Evolutionary conservation across 2,329 filamentous ascomycete genomes (phyloP), one percentile per base, ranked within the genome.

Genomic region (Ceratocystis colombiana): DNA sequence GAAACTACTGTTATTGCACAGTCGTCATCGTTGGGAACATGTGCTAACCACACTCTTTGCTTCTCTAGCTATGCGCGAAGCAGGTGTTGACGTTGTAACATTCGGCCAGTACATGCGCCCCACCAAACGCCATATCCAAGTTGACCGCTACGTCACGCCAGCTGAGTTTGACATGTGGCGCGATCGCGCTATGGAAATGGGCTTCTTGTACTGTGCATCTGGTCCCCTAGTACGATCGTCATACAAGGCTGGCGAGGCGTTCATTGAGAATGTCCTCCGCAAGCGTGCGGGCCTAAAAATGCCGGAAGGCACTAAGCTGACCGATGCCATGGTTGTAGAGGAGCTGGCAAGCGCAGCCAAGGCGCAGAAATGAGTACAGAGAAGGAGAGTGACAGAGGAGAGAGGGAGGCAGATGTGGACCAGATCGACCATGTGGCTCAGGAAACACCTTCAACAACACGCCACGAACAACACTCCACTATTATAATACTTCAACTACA

Each of bases 51-150:
- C 22, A 12, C 28, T 28, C 33, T 37, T 30, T 25, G 41, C 61
- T 33, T 64, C 37, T 33, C 25, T n/a, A 84, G 89, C 95, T 74
- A 82, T 99, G 12, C 84, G 94, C 67, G 86, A 86, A 70, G 83
- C 85, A 67, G 80, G 89, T 68, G 92, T 96, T 59, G 94, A 99
- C 71, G 90, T 99, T 12, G 91, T 99, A 67, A 99, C 94, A 0
- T 99, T 99, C 71, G 94, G 94, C n/a, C 94, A 99, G 79, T 99
- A 99, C 79, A 99, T 99, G 94, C 89, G 93, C 10, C 94, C 94
- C 1, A 99, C 94, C 3, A 99, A 97, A 81, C 85, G 93, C 57
- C 94, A 99, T 76, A 93, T 99, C 84, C 88, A 96, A 76, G 94
- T 99, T 41, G 88, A 96, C 73, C 90, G 93, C 75, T 99, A 99